These are phyloP conservation scores for Corniculantispora saksenae DNA, from an alignment of 2,329 filamentous ascomycete species.

Conservation along the genomic window DNA sequence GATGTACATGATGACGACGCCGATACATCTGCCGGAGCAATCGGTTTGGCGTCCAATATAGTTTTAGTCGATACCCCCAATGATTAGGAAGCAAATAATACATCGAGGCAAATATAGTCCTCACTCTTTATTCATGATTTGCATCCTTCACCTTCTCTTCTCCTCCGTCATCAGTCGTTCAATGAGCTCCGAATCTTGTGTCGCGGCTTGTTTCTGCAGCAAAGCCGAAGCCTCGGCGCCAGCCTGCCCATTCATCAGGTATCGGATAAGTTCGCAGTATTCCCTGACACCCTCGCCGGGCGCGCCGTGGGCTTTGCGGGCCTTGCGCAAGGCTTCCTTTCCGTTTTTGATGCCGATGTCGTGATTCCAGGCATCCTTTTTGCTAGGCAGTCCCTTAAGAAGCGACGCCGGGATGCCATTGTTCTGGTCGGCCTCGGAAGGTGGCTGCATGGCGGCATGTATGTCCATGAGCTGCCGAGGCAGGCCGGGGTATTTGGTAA, in stretches of 20 bases:
- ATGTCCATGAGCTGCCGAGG: slow-evolving; percentile 49
- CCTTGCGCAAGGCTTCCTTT: slow-evolving; percentile 52
- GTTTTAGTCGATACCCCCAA: slow-evolving; percentile 17
- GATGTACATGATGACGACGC: slow-evolving; percentile 15
- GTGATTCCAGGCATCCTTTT: slow-evolving; percentile 54
- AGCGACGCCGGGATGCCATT: slow-evolving; percentile 29
- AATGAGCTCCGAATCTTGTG: slow-evolving; percentile 52
- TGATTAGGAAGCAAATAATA: slow-evolving; percentile 14
- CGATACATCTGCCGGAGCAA: background rate
- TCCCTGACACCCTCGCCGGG: slow-evolving; percentile 61
- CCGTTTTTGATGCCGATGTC: slow-evolving; percentile 60
- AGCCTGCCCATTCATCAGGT: slow-evolving; percentile 43
- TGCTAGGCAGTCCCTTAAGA: slow-evolving; percentile 24
- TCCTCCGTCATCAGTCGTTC: slow-evolving; percentile 50
- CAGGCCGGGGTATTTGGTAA: slow-evolving; percentile 54
- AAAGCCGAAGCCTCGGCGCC: slow-evolving; percentile 36
- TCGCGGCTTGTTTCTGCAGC: slow-evolving; percentile 46
- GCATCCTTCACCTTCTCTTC: slow-evolving; percentile 28
- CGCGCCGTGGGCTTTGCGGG: slow-evolving; percentile 51
- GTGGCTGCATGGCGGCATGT: slow-evolving; percentile 51
- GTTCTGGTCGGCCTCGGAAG: slow-evolving; percentile 37
- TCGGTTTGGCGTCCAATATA: background rate
- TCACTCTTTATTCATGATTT: background rate
- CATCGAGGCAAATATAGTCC: background rate
- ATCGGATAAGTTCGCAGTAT: slow-evolving; percentile 58